Evolutionary conservation across 352 stramenopile species (phyloP).

Genomic region (Pythium scleroteichum): DNA sequence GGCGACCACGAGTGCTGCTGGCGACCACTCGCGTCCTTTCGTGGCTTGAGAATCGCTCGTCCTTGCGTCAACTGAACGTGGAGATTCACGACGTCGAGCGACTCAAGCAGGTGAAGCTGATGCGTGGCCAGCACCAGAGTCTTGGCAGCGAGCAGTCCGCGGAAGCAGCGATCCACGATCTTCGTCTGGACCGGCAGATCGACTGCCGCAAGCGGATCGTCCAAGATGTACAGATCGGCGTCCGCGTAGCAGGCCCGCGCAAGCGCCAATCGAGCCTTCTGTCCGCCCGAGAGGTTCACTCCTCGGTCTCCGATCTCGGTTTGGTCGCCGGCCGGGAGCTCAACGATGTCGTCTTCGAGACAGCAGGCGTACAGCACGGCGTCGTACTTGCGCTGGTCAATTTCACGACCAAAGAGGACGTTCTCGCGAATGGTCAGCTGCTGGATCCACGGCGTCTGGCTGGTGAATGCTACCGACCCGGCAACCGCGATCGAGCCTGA

Average conservation of each 20-base stretch:
- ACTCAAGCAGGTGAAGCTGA: constrained; percentile 36
- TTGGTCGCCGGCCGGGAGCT: constrained; percentile 74
- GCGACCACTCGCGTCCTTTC: background rate
- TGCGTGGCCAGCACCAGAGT: constrained; percentile 90
- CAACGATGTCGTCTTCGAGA: constrained; percentile 73
- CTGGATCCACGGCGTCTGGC: constrained; percentile 88
- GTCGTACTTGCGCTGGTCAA: constrained; percentile 35
- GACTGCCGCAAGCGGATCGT: constrained; percentile 89
- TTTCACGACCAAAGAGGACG: constrained; percentile 84
- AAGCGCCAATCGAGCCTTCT: constrained; percentile 70
- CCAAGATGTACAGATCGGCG: constrained; percentile 72
- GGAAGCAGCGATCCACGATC: constrained; percentile 57
- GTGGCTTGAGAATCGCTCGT: background rate
- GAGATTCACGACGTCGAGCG: constrained; percentile 9
- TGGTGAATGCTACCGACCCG: constrained; percentile 45
- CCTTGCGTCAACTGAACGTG: constrained; percentile 10
- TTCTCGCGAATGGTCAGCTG: constrained; percentile 91
- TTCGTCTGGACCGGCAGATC: constrained; percentile 89
- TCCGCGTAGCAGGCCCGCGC: constrained; percentile 53
- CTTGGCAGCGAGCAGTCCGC: constrained; percentile 21
- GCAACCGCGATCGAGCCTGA: constrained; percentile 17
- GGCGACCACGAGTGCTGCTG: background rate
- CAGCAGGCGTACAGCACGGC: constrained; percentile 60
- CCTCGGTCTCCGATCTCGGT: constrained; percentile 94
- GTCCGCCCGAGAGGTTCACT: constrained; percentile 90